Evolutionary conservation across 1,284 basidiomycete genomes (phyloP).

Genomic region (Puccinia triticina): DNA sequence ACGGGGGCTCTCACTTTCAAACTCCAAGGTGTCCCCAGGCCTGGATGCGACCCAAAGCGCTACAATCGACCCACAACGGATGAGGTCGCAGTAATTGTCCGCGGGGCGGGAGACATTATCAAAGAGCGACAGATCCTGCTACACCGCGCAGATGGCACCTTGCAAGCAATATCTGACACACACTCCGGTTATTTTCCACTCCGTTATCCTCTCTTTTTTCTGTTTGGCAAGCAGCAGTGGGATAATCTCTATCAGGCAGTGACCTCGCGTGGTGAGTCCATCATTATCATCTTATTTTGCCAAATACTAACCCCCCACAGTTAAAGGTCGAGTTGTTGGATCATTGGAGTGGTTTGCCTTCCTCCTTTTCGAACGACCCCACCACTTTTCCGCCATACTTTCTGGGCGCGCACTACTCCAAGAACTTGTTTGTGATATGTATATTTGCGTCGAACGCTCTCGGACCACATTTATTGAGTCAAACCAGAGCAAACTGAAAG

Average conservation of each 20-base stretch:
- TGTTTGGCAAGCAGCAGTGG: conserved; percentile 16
- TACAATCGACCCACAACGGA: not conserved
- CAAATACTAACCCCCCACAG: no score
- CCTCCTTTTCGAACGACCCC: no score
- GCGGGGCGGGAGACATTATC: no score
- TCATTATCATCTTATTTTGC: no score
- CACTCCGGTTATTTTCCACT: conserved; percentile 16
- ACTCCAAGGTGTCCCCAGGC: no score
- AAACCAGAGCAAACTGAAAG: not conserved
- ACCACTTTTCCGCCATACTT: no score
- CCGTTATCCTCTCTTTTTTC: conserved; percentile 21
- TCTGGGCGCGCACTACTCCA: not conserved
- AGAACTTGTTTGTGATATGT: conserved; percentile 5
- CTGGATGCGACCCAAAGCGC: not conserved
- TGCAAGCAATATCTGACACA: conserved; percentile 7
- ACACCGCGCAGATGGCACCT: not conserved
- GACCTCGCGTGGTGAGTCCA: no score
- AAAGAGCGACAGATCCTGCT: not conserved
- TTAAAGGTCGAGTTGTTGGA: no score
- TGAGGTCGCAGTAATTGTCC: not conserved
- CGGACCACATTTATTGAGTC: not conserved
- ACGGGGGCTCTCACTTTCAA: not conserved
- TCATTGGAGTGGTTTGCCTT: no score
- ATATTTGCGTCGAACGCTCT: no score
- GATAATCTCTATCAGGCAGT: not conserved